Base-by-base conservation (phyloP, 2,329 filamentous ascomycete genomes). In the Aspergillus sp. region DNA sequence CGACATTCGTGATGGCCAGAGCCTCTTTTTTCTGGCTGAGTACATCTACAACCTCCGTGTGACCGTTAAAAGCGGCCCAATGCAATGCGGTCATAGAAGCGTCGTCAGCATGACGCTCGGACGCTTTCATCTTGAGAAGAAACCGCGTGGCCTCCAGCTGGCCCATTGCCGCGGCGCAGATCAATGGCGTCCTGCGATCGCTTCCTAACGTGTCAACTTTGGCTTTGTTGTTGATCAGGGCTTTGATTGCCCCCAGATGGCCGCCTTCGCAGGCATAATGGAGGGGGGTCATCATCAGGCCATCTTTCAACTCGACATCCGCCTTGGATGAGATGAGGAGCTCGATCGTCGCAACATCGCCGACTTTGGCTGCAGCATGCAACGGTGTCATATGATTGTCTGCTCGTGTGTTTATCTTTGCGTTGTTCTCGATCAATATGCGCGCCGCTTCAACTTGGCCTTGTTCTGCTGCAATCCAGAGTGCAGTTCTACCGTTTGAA, bases 61-160 rank as follows among this genome's bases (percentile, higher is more conserved):
- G 70, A 1, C 70, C 71, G 45, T 71, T 71, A 51, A 62, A 71
- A 6, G 65, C 63, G 22, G 71, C 71, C 70, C 69, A 73, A 46
- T 74, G 71, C 17, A 73, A 47, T 0, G 68, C 64, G 8, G 67
- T 71, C 70, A 73, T 73, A 4, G 62, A 65, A 14, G 57, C 61
- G 45, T 73, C 68, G 46, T 68, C 69, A 1, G 54, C 52, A 35
- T 54, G 54, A 42, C 61, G 60, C 7, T 51, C 45, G 4, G 61
- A 66, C 1, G 70, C 68, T 49, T 65, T 71, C 43, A 59, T 63
- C 41, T 66, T 65, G 5, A 73, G 43, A 5, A 74, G 60, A 46
- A 65, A 56, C 22, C 66, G 57, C 6, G 65, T 65, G 19, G 61
- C 62, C 20, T 51, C 47, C 11, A 65, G 45, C 17, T 63, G 59